Conservation (phyloP, 768 basidiomycete species). For the Pleurotus salmoneostramineus region DNA sequence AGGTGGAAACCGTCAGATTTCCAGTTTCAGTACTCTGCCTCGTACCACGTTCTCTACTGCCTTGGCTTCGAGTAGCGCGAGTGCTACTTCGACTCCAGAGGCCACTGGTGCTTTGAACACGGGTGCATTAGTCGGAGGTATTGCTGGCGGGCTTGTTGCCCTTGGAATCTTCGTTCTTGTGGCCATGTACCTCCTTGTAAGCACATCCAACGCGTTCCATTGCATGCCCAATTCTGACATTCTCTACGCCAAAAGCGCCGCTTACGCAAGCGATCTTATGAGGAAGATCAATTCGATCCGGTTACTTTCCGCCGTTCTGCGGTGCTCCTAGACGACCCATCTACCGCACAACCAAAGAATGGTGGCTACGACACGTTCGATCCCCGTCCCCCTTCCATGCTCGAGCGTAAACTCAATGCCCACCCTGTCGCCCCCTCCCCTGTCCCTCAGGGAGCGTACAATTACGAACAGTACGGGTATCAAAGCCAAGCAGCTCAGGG, state of each 20-base stretch:
- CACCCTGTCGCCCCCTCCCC: conserved; percentile 1
- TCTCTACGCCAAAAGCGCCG: conserved; percentile 30
- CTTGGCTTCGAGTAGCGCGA: not conserved
- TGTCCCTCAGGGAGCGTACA: not conserved
- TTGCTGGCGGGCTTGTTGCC: conserved; percentile 43
- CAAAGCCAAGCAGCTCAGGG: not conserved
- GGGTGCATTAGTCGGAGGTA: conserved; percentile 34
- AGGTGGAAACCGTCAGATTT: not conserved
- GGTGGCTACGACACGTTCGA: conserved; percentile 24
- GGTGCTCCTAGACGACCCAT: conserved; percentile 49
- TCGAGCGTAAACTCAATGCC: conserved; percentile 41
- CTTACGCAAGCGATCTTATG: conserved; percentile 27
- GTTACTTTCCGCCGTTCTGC: conserved; percentile 62
- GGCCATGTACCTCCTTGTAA: conserved; percentile 44
- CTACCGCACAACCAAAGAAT: conserved; percentile 22
- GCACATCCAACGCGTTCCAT: conserved; percentile 13
- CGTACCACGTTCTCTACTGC: not conserved
- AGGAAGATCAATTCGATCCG: conserved; percentile 49
- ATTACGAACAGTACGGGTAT: conserved; percentile 1
- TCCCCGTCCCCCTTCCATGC: conserved; percentile 63
- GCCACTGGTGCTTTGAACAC: conserved; percentile 16
- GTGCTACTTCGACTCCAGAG: conserved; percentile 13
- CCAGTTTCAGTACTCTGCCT: conserved; percentile 2
- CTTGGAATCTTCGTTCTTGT: conserved; percentile 35
- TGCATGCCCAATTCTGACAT: not conserved